phyloP scores from a whole-genome alignment of 768 basidiomycete genomes.

The Tylopilus subfusipes region DNA sequence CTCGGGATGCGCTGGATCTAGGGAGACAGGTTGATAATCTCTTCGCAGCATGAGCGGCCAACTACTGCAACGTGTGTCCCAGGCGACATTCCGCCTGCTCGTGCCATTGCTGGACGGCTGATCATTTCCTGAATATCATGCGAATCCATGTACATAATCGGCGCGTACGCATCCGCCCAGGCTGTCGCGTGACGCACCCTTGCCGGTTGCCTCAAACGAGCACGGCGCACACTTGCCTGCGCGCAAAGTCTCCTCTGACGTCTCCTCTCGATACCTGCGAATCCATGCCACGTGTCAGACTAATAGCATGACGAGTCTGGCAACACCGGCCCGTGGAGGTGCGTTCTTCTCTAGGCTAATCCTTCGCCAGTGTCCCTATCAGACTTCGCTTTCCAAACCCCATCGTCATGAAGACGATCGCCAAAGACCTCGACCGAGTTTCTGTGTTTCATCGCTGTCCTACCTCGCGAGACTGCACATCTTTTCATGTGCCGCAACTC shows the following conservation, averaged over 20 bases:
- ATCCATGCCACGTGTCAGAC: not conserved
- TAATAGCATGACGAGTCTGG: not conserved
- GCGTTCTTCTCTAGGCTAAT: not conserved
- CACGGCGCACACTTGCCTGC: too few species aligned
- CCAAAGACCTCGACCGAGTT: not conserved
- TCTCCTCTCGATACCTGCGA: not conserved
- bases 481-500: not conserved
- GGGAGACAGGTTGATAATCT: too few species aligned
- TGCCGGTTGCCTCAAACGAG: too few species aligned
- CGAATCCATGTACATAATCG: too few species aligned
- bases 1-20: too few species aligned
- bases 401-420: not conserved
- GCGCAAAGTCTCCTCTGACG: not conserved
- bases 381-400: not conserved
- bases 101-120: too few species aligned
- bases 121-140: too few species aligned
- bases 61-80: too few species aligned
- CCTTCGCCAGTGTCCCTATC: not conserved
- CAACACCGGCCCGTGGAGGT: not conserved
- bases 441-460: not conserved
- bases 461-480: not conserved
- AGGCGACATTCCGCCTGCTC: too few species aligned
- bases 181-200: too few species aligned
- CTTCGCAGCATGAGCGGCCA: too few species aligned
- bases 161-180: too few species aligned